Evolutionary conservation across 345 rosid genomes (phyloP).

Genomic region (Syzygium oleosum): DNA sequence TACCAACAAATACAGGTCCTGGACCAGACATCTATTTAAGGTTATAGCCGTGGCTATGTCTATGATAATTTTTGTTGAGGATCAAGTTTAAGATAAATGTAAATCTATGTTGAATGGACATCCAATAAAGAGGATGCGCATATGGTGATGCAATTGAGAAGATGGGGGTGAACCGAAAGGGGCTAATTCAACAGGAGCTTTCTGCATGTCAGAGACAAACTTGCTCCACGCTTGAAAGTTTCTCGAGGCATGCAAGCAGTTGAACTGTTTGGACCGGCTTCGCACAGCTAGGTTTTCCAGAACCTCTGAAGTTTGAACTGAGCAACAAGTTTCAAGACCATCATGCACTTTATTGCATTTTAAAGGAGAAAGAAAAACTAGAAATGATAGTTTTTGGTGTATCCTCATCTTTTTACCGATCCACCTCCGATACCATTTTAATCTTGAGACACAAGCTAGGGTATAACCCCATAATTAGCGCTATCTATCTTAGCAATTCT

Average conservation of each 20-base stretch:
- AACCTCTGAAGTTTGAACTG: neutral
- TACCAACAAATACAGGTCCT: neutral
- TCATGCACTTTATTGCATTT: neutral
- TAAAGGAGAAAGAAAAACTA: neutral
- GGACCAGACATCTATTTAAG: neutral
- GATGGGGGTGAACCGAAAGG: neutral
- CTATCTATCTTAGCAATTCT: neutral
- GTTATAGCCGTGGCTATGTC: neutral
- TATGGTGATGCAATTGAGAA: neutral
- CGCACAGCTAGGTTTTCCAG: neutral
- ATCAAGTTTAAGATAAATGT: neutral
- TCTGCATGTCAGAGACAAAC: neutral
- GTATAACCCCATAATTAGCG: neutral
- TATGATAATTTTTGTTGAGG: neutral
- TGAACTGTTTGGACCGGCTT: neutral
- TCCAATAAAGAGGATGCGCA: neutral
- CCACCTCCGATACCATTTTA: neutral
- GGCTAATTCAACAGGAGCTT: neutral
- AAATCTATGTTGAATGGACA: neutral
- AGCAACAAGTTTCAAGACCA: neutral
- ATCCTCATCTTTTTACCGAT: neutral
- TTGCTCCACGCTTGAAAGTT: neutral
- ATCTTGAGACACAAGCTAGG: neutral
- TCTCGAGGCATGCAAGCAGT: neutral
- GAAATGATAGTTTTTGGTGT: neutral